A percentile compares a stretch with the other conserved stretches of the same genome.
Conservation (phyloP, 2,329 filamentous ascomycete species). For the Achaetomium macrosporum region DNA sequence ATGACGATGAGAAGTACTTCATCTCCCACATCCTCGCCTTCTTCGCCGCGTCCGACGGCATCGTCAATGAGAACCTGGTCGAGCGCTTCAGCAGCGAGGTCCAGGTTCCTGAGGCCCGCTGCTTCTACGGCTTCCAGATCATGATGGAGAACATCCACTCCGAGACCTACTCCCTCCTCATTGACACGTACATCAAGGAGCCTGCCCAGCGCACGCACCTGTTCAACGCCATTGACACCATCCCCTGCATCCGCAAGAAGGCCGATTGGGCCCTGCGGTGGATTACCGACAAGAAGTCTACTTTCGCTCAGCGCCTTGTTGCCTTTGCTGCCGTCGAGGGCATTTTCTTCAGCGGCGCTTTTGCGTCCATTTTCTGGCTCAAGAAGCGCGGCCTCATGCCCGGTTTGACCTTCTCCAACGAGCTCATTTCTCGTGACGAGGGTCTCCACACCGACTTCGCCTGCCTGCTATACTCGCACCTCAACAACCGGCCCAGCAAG, state of each 20-base stretch:
- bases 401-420: conserved; percentile 97
- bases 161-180: conserved; percentile 97
- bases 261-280: conserved; percentile 94
- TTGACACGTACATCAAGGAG: conserved; percentile 99
- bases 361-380: conserved; percentile 99
- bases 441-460: conserved; percentile 99
- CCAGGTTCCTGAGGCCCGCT: conserved; percentile 94
- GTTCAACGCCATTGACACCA: conserved; percentile 98
- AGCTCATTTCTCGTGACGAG: conserved; percentile 99
- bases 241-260: conserved; percentile 97
- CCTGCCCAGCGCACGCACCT: conserved; percentile 87
- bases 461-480: conserved; percentile 93
- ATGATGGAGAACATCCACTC: conserved; percentile 99
- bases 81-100: conserved; percentile 97
- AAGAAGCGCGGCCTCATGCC: conserved; percentile 99
- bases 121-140: conserved; percentile 99
- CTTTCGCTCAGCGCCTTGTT: conserved; percentile 90
- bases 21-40: conserved; percentile 98
- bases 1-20: conserved; percentile 96
- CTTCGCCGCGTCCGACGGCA: conserved; percentile 97
- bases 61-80: conserved; percentile 98
- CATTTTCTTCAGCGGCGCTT: conserved; percentile 99
- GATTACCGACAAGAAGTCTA: conserved; percentile 91
- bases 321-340: conserved; percentile 97
- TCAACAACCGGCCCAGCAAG: conserved; percentile 84